Base-by-base conservation (phyloP, 2,329 filamentous ascomycete species). In the Talaromyces funiculosus region DNA sequence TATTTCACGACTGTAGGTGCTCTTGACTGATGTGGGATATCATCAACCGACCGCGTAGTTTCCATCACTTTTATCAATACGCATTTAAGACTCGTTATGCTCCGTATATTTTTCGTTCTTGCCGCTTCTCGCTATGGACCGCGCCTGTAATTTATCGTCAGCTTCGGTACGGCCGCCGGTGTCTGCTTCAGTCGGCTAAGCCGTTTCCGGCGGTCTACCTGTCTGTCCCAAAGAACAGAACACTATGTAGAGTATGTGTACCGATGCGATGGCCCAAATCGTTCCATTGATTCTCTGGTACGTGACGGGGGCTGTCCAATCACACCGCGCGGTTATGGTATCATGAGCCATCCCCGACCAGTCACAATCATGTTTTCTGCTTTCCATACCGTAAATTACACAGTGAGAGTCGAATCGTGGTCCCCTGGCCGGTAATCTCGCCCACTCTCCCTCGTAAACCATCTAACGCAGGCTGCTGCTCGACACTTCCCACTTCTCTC, bases 201-300 rank as follows among this genome's bases (percentile, higher is more conserved):
- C 57, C 57, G 61, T 62, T 62, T 45, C 61, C 55, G 61, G 49
- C 61, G 33, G 35, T 53, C 43, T 53, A n/a, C 18, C n/a, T 49
- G n/a, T 49, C 45, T 20, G 45, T 49, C n/a, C 29, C 29, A 51
- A 35, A 31, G 29, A 49, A 49, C 42, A 49, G 8, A 35, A 20
- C 47, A n/a, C n/a, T n/a, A n/a, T n/a, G n/a, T n/a, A n/a, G n/a
- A n/a, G n/a, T n/a, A n/a, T n/a, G 18, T 20, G 45, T 49, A 31
- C 26, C n/a, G 26, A 49, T 12, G 47, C n/a, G 26, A 49, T 12
- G 47, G 16, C 47, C 47, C 47, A 51, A 51, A 40, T 38, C 35
- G 18, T n/a, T 12, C 53, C 53, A 38, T 26, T 26, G 37, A 38
- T 38, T 40, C 35, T 55, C 12, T 38, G 37, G 53, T 10, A 51